A percentile compares a stretch with the other conserved stretches of the same genome.
Evolutionary conservation across 768 basidiomycete genomes (phyloP).

Genomic region (Mycena olivaceomarginata): DNA sequence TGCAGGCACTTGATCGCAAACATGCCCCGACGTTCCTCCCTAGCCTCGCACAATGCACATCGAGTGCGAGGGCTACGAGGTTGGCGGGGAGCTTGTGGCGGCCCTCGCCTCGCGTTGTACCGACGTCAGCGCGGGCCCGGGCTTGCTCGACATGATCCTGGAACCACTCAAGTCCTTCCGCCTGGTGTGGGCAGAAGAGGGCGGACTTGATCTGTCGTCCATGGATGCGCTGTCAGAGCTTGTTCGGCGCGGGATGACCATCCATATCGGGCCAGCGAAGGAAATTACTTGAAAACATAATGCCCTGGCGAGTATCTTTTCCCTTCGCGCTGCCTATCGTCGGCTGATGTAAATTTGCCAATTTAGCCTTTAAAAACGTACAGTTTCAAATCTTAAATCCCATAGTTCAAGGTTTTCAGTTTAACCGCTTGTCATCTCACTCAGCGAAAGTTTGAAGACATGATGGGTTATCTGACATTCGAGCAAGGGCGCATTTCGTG

Average conservation of each 20-base stretch:
- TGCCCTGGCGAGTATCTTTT: no score
- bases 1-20: not conserved
- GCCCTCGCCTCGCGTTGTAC: not conserved
- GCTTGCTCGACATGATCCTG: no score
- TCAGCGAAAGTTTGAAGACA: no score
- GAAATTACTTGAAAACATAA: not conserved
- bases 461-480: no score
- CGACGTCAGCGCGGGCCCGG: not conserved
- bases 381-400: no score
- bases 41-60: not conserved
- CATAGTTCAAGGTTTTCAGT: no score
- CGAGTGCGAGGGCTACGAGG: slow-evolving; percentile 1
- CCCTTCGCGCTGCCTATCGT: no score
- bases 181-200: slow-evolving; percentile 8
- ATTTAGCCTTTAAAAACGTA: no score
- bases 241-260: not conserved
- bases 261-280: slow-evolving; percentile 3
- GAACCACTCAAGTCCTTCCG: not conserved
- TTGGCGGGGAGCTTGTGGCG: not conserved
- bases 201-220: not conserved
- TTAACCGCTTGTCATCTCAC: no score
- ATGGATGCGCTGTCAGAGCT: not conserved
- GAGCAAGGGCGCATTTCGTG: no score
- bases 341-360: no score
- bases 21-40: slow-evolving; percentile 6